Percentiles rank a stretch among this genome's conserved stretches.
Evolutionary conservation across 257 asterid genomes (phyloP).

Genomic region (Handroanthus guayacan): DNA sequence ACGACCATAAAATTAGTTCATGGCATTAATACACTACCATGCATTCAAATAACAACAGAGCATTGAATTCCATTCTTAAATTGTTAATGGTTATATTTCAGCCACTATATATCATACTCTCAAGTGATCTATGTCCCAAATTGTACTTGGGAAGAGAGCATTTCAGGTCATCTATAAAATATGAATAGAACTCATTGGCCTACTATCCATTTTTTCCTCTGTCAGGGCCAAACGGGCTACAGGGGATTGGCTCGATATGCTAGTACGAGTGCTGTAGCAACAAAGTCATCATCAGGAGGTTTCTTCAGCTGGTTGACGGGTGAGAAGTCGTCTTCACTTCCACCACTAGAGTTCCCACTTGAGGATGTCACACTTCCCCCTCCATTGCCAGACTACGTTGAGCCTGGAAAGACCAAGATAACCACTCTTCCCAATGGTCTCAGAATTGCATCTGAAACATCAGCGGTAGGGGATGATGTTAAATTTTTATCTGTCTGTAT

Average conservation of each 20-base stretch:
- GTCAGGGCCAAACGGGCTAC: constrained; percentile 50
- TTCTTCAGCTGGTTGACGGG: constrained; percentile 74
- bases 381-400: constrained; percentile 73
- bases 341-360: constrained; percentile 72
- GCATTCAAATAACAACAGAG: background rate
- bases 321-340: constrained; percentile 54
- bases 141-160: background rate
- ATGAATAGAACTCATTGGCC: background rate
- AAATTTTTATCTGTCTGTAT: background rate
- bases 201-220: constrained; percentile 15
- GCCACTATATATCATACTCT: background rate
- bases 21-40: background rate
- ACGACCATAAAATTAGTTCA: background rate
- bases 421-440: constrained; percentile 78
- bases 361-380: constrained; percentile 59
- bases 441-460: constrained; percentile 74
- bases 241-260: constrained; percentile 60
- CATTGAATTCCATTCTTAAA: background rate
- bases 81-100: constrained; percentile 10
- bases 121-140: background rate
- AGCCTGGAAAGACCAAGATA: constrained; percentile 64
- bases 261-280: constrained; percentile 61
- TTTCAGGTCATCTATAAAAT: background rate
- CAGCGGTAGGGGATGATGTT: constrained; percentile 56
- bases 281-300: constrained; percentile 69